A percentile compares a stretch with the other conserved stretches of the same genome.
phyloP scores from a whole-genome alignment of 768 basidiomycete genomes.

The Calocera cornea region DNA sequence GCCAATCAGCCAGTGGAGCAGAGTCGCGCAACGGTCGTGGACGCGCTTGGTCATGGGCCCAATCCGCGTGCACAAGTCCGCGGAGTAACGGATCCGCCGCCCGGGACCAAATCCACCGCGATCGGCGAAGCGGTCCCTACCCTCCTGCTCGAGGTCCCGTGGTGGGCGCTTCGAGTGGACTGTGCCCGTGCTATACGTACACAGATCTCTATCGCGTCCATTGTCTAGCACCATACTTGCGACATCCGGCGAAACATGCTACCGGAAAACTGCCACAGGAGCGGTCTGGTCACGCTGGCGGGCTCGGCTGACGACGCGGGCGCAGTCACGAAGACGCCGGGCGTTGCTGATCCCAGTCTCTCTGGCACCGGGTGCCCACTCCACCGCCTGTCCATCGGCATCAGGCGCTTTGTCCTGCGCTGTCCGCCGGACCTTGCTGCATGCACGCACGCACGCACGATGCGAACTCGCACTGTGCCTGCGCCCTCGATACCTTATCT shows the following conservation, averaged over 20 bases:
- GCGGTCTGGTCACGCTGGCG: neutral
- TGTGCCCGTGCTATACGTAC: neutral
- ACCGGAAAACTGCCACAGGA: neutral
- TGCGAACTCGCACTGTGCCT: neutral
- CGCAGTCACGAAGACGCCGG: neutral
- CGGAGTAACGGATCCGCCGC: neutral
- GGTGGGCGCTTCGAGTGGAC: neutral
- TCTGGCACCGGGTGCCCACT: neutral
- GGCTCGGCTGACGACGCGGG: neutral
- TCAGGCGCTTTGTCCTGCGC: neutral
- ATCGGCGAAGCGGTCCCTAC: neutral
- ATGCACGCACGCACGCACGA: neutral
- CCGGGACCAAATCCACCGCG: neutral
- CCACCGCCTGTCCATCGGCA: neutral
- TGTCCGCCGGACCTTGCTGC: neutral
- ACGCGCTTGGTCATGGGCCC: neutral
- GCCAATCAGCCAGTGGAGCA: neutral
- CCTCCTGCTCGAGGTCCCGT: neutral
- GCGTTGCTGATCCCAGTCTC: neutral
- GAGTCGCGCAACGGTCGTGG: neutral
- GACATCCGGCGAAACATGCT: neutral
- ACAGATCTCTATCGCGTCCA: neutral
- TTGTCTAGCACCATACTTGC: neutral
- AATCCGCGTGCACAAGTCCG: neutral
- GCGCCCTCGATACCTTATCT: conserved; percentile 1